Conservation (phyloP, 73 alveolate species). For the Symbiodinium natans region DNA sequence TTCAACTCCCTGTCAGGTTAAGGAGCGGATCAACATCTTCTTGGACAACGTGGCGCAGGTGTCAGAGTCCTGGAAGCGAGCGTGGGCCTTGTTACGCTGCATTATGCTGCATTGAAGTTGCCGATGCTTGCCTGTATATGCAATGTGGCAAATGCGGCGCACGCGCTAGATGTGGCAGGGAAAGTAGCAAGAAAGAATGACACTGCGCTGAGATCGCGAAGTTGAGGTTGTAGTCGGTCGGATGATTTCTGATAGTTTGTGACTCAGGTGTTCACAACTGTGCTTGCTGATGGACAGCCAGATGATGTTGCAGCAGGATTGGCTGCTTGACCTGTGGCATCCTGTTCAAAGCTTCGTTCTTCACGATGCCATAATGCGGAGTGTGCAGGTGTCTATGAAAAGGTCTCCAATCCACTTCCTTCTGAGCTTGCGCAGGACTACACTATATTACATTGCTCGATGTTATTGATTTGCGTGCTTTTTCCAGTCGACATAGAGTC, state of each 20-base stretch:
- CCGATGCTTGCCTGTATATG: too few relatives aligned
- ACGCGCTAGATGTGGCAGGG: too few relatives aligned
- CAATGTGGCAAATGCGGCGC: too few relatives aligned
- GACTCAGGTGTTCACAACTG: constrained; percentile 19
- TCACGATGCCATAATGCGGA: neutral
- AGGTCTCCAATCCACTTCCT: constrained; percentile 54
- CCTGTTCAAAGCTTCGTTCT: neutral
- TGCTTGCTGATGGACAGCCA: constrained; percentile 90
- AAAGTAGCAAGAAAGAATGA: too few relatives aligned
- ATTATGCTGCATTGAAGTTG: neutral
- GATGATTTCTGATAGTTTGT: neutral
- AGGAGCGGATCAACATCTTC: constrained; percentile 47
- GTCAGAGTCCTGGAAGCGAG: constrained; percentile 86
- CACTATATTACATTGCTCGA: neutral
- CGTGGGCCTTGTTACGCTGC: neutral
- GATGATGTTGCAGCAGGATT: constrained; percentile 74
- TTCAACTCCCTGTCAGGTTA: neutral
- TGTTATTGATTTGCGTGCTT: neutral
- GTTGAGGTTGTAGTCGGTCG: neutral
- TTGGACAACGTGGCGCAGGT: constrained; percentile 59
- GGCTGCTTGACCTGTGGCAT: neutral
- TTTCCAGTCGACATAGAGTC: too few relatives aligned
- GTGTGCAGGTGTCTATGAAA: constrained; percentile 32
- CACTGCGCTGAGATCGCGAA: too few relatives aligned
- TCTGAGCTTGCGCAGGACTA: constrained; percentile 82